phyloP scores from a whole-genome alignment of 176 grass and related monocot species.

The Carex myosuroides region DNA sequence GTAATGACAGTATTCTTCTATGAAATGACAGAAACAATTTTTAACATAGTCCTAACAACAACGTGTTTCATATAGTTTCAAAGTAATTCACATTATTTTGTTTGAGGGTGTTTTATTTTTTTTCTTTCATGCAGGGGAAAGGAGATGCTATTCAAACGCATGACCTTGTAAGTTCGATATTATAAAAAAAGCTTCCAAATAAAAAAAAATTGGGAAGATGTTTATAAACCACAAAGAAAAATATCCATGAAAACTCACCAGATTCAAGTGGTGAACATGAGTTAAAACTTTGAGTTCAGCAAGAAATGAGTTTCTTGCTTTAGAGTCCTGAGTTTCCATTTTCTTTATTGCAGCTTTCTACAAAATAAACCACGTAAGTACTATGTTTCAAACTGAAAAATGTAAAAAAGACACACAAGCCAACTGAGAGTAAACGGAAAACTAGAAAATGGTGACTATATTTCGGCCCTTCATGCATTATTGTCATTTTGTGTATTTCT shows the following conservation, averaged over 20 bases:
- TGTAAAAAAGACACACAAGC: not conserved
- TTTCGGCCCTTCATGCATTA: not conserved
- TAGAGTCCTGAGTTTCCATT: conserved; percentile 82
- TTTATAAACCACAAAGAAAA: too few species aligned
- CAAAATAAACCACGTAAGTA: conserved; percentile 11
- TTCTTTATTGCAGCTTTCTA: conserved; percentile 97
- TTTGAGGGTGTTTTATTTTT: not conserved
- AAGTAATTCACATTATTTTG: not conserved
- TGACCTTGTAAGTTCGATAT: not conserved
- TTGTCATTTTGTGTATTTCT: not conserved
- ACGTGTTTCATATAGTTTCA: not conserved
- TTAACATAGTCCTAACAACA: not conserved
- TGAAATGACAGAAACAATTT: not conserved
- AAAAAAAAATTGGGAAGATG: not conserved
- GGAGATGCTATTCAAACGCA: not conserved
- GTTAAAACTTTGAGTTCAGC: conserved; percentile 97
- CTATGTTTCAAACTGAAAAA: conserved; percentile 22
- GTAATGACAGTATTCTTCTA: not conserved
- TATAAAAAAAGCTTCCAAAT: not conserved
- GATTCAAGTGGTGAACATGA: conserved; percentile 97
- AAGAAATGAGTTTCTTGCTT: conserved; percentile 49
- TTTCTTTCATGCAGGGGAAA: not conserved
- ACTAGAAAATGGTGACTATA: not conserved
- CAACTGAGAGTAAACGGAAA: conserved; percentile 12
- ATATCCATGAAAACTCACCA: conserved; percentile 37